Conservation (phyloP, 768 basidiomycete genomes). For the Tulasnella calospora region DNA sequence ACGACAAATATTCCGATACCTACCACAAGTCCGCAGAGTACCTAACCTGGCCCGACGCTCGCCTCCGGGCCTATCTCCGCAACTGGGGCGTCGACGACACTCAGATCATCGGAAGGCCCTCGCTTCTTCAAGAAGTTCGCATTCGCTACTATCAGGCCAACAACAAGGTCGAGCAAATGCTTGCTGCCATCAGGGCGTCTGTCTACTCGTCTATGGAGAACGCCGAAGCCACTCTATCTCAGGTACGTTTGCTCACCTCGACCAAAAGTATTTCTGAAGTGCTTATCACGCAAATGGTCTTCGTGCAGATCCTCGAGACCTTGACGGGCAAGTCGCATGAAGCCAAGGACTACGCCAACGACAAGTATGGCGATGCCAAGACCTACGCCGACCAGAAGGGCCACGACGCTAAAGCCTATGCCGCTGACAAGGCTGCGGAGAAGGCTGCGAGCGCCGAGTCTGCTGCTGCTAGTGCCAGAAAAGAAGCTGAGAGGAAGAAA, state of each 20-base stretch:
- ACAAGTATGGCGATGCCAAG: background rate
- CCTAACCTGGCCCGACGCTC: slow-evolving; percentile 86
- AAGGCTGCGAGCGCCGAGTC: slow-evolving; percentile 6
- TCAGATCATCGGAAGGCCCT: slow-evolving; percentile 55
- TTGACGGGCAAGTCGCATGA: slow-evolving; percentile 5
- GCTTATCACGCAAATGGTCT: background rate
- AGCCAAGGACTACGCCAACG: slow-evolving; percentile 10
- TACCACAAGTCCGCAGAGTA: slow-evolving; percentile 54
- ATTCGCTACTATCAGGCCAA: slow-evolving; percentile 45
- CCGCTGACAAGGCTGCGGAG: slow-evolving; percentile 10
- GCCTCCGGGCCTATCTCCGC: slow-evolving; percentile 83
- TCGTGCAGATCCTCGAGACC: background rate
- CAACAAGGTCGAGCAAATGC: slow-evolving; percentile 52
- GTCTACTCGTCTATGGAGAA: slow-evolving; percentile 63
- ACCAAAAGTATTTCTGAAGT: background rate
- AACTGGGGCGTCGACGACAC: slow-evolving; percentile 68
- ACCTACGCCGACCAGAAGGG: background rate
- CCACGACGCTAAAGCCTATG: slow-evolving; percentile 1
- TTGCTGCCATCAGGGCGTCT: slow-evolving; percentile 58
- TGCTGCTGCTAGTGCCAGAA: background rate
- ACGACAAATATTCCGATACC: slow-evolving; percentile 60
- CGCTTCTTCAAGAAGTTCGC: slow-evolving; percentile 55
- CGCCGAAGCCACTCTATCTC: slow-evolving; percentile 64
- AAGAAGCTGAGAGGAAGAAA: slow-evolving; percentile 10
- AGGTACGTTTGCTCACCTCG: background rate